Percentiles rank a stretch among this genome's conserved stretches.
Evolutionary conservation across 1,284 basidiomycete genomes (phyloP).

Genomic region (Laetiporus sulphureus): DNA sequence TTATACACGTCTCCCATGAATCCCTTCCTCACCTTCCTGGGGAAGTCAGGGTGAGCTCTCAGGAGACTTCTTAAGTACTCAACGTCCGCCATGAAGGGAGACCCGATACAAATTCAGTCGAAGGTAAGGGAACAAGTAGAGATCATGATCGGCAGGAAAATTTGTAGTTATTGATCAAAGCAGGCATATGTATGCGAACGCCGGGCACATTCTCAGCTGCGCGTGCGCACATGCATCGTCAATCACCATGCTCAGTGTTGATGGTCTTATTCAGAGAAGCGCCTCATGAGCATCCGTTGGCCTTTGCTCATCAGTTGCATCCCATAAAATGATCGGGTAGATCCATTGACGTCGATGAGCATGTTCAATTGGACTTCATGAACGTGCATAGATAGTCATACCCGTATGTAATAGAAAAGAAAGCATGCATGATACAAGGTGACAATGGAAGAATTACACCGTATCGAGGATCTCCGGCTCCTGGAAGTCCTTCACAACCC

Average conservation of each 20-base stretch:
- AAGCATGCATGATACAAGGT: slow-evolving; percentile 37
- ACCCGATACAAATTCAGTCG: neutral
- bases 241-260: no score
- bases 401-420: slow-evolving; percentile 31
- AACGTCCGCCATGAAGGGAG: slow-evolving; percentile 63
- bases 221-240: no score
- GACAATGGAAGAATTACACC: slow-evolving; percentile 52
- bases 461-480: slow-evolving; percentile 84
- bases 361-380: slow-evolving; percentile 15
- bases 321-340: no score
- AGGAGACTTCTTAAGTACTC: slow-evolving; percentile 65
- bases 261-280: no score
- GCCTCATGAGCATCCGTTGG: no score
- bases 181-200: no score
- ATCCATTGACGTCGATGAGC: no score
- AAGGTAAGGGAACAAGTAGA: neutral
- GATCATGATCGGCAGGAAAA: neutral
- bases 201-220: no score
- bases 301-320: no score
- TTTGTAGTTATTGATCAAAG: no score
- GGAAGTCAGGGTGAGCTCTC: slow-evolving; percentile 73
- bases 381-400: slow-evolving; percentile 34
- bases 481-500: slow-evolving; percentile 88
- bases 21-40: slow-evolving; percentile 80
- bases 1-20: no score